Base-by-base conservation (phyloP, 805 yeast genomes). In the Candida palmyrensis region DNA sequence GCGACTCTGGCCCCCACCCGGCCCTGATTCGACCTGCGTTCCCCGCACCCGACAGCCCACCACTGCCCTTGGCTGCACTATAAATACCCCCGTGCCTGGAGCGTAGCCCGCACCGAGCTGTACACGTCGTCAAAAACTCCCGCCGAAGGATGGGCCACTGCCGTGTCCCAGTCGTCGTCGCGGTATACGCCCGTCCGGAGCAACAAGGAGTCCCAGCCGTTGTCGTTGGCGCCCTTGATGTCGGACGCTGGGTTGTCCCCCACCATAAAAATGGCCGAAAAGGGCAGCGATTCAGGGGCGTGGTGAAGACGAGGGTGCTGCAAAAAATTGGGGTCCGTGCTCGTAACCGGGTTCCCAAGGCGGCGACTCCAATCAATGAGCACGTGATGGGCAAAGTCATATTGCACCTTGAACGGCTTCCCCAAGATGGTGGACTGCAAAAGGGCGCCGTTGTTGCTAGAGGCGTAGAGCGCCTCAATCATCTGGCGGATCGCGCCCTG, bases 181-280 rank as follows among this genome's bases (percentile, higher is more conserved):
- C 68, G 65, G 53, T 77, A 92, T 4, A 92, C 97, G 1, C 98
- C 98, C 0, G 97, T 84, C 41, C 79, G 68, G 17, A 92, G 86
- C 28, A 92, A 70, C 23, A 87, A 73, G 9, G 92, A 79, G 30
- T 82, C 77, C 97, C 97, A 92, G 3, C 96, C 95, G 51, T 80
- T 79, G 31, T 66, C 63, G 46, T 82, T 80, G 5, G 96, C 98
- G 1, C 98, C 98, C 36, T 71, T 70, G 34, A 92, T 92, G 53
- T 92, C 98, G 32, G 88, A 76, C 18, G 81, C 92, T 3, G 97
- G 97, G 55, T 92, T 92, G 59, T 92, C 98, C 18, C 98, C 98
- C 22, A 92, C 86, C 98, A 92, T 92, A 59, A 71, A 89, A 2
- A 92, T 82, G n/a, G 71, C 57, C 23, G 66, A 61, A 45, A 82